Evolutionary conservation across 2,329 filamentous ascomycete genomes (phyloP), one percentile per base, ranked within the genome.

Genomic region (Thielaviopsis punctulata): DNA sequence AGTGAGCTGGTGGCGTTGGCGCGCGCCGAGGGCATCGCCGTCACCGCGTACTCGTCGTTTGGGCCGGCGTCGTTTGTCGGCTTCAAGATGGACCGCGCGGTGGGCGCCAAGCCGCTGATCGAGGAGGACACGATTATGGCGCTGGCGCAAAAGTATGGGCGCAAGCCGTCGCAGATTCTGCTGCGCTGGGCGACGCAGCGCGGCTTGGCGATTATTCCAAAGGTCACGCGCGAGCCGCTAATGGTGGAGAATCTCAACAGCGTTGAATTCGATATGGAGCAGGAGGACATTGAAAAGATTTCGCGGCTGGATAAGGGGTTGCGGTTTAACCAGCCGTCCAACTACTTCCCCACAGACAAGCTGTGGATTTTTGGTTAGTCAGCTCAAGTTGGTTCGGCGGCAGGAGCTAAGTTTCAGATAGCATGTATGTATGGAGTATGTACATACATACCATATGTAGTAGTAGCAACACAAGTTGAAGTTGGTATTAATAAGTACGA

Each of bases 171-270:
- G n/a, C 87, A 95, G 74, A 74, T 94, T 24, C 74, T 94, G 56
- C 73, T 95, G 59, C 77, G 87, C 60, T 95, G 88, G 88, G 79
- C 86, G 21, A 93, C 87, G 15, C 86, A 93, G 73, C 76, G 84
- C 48, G 80, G 79, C 30, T 71, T 92, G 52, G 84, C 85, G 46
- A 83, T 92, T 60, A 92, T 92, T 60, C 86, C 85, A 59, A 90
- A 90, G 77, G 82, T 76, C 57, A 82, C 66, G 67, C 73, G 65
- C 58, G 62, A 57, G 57, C 69, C 63, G 22, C 58, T 69, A 58
- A 73, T 86, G 64, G 64, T 69, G 55, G 71, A 82, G 69, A 87
- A 87, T 68, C 68, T 89, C 58, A 75, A 80, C 58, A 77, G 79
- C 57, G 76, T 71, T 57, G 69, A 68, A 56, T 89, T 85, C 62